Conservation (phyloP, 371 early-diverging fungal species). For the Gilbertella persicaria region DNA sequence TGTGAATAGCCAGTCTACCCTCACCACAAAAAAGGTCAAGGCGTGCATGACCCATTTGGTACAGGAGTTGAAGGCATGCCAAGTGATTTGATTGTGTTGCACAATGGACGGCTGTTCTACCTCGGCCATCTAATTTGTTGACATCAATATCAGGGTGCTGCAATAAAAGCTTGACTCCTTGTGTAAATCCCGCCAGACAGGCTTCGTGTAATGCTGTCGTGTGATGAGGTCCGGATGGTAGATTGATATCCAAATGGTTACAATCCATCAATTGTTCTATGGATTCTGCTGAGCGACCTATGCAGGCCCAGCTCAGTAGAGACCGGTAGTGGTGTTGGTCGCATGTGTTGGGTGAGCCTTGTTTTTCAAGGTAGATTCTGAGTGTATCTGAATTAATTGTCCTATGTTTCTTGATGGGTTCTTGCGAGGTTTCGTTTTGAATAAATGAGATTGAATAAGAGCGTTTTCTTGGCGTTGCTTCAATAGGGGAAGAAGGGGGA, state of each 20-base stretch:
- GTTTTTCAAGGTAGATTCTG: conserved; percentile 20
- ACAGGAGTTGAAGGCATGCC: conserved; percentile 25
- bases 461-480: conserved; percentile 28
- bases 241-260: conserved; percentile 33
- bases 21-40: conserved; percentile 24
- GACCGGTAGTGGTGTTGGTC: conserved; percentile 27
- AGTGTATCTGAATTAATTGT: conserved; percentile 19
- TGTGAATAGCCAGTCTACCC: conserved; percentile 34
- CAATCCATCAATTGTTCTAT: conserved; percentile 22
- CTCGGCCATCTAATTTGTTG: conserved; percentile 23
- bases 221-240: conserved; percentile 28
- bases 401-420: conserved; percentile 4
- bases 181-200: conserved; percentile 29
- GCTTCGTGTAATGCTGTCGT: conserved; percentile 47
- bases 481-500: conserved; percentile 36
- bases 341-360: conserved; percentile 28
- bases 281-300: conserved; percentile 29
- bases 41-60: conserved; percentile 23
- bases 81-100: conserved; percentile 36
- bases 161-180: conserved; percentile 30
- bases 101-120: conserved; percentile 36
- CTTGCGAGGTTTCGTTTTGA: conserved; percentile 13
- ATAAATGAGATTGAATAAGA: conserved; percentile 19
- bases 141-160: conserved; percentile 32
- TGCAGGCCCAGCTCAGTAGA: conserved; percentile 40